Base-by-base conservation (phyloP, 371 early-diverging fungal genomes). In the Haplosporangium sp. region DNA sequence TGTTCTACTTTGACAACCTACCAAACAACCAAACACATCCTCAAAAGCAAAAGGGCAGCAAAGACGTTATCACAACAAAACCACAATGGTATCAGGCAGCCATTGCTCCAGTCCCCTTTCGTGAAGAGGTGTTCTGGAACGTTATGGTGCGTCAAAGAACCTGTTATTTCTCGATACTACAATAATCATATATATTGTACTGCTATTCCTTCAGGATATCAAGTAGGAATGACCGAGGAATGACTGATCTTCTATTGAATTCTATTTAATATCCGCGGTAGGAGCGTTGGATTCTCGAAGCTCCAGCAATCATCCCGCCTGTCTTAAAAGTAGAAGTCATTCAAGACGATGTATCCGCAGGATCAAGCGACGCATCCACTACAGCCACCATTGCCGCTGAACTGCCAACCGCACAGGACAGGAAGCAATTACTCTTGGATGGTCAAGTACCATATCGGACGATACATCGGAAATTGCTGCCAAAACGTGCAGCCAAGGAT, bases 291-390 rank as follows among this genome's bases (percentile, higher is more conserved):
- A 88, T 89, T n/a, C 42, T 61, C 8, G 89, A 90, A 41, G 90
- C 92, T 3, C 87, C 91, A 38, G 77, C 83, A 41, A 82, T 90
- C n/a, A 91, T 92, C 36, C 93, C 93, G 9, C 93, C 93, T 0
- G 71, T 93, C 18, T 83, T 87, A 51, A 83, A 81, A 41, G 88
- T 90, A 4, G 86, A 87, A 14, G 84, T 91, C 42, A 42, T 85
- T 6, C 55, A 69, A n/a, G 81, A 83, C 29, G 14, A 41, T 18
- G 43, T 55, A 59, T 21, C 37, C 16, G 57, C 45, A 7, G 29
- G 36, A 6, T 10, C 37, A 42, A 23, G 41, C 55, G 23, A 21
- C 48, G 18, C 4, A 5, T 18, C 47, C 45, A 16, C 29, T 12
- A 2, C 1, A 6, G 21, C 18, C 3, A 14, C 51, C 29, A 18